These are phyloP conservation scores for Austroboletus novae-zelandiae DNA, from an alignment of 1,284 basidiomycete species.

Conservation along the genomic window DNA sequence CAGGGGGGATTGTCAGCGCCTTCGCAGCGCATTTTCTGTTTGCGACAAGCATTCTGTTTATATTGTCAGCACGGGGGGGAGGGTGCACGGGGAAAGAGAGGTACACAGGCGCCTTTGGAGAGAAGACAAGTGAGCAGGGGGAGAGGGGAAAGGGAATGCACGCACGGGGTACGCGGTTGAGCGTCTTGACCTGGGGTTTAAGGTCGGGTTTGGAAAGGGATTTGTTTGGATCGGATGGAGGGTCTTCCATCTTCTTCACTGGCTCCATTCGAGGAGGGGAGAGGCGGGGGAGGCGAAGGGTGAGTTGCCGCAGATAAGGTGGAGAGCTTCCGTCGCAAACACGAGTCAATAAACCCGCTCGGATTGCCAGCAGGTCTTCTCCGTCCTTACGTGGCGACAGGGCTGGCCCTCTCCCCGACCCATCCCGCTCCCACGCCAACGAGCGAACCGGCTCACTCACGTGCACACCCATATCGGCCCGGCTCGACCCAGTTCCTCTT, in stretches of 20 bases:
- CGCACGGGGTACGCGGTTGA: constrained; percentile 82
- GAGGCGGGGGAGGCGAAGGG: background rate
- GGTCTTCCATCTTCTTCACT: constrained; percentile 40
- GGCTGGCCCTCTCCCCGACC: background rate
- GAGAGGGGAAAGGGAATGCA: constrained; percentile 17
- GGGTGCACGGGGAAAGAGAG: constrained; percentile 13
- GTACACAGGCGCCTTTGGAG: constrained; percentile 69
- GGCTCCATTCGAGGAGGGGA: constrained; percentile 20
- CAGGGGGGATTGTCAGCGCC: constrained; percentile 91
- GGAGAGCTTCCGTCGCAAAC: constrained; percentile 4
- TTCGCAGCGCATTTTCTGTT: constrained; percentile 88
- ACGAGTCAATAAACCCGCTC: constrained; percentile 13
- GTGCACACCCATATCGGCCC: too few species aligned
- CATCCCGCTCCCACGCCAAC: background rate
- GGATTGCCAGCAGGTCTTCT: background rate
- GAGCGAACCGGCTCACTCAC: background rate
- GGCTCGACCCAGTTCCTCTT: too few species aligned
- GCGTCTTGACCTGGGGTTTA: constrained; percentile 68
- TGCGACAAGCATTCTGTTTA: constrained; percentile 74
- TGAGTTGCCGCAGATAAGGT: constrained; percentile 1
- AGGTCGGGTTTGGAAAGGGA: constrained; percentile 50
- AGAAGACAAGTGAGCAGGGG: constrained; percentile 9
- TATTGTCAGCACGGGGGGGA: constrained; percentile 5
- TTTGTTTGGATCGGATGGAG: constrained; percentile 37
- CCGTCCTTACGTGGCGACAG: constrained; percentile 8